Percentiles rank a stretch among this genome's conserved stretches.
Evolutionary conservation across 441 rosid genomes (phyloP).

Genomic region (Adansonia gregorii): DNA sequence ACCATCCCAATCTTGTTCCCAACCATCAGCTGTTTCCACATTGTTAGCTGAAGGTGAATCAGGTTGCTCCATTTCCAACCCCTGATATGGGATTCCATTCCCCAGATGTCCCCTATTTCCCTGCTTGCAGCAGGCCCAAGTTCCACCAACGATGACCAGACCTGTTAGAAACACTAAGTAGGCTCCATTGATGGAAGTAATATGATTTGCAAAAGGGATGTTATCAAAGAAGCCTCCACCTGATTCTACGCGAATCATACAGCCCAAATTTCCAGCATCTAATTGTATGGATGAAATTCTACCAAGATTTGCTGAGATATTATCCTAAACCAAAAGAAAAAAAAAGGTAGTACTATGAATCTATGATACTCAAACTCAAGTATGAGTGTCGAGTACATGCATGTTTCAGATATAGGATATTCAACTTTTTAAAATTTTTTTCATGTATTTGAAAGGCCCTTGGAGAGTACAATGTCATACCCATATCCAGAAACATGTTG

Average conservation of each 20-base stretch:
- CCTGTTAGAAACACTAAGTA: constrained; percentile 38
- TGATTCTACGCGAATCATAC: constrained; percentile 26
- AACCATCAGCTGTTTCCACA: constrained; percentile 41
- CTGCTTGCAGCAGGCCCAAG: constrained; percentile 47
- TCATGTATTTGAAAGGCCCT: no score
- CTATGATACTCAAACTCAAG: no score
- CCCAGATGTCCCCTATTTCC: constrained; percentile 31
- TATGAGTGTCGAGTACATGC: no score
- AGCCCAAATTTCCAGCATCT: constrained; percentile 39
- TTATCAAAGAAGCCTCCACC: constrained; percentile 5
- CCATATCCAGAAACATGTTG: no score
- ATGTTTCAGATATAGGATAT: no score
- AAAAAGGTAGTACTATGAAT: background rate
- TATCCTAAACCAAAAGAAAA: constrained; percentile 36
- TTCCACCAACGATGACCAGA: constrained; percentile 37
- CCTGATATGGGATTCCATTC: constrained; percentile 47
- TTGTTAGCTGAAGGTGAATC: constrained; percentile 20
- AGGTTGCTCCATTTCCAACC: constrained; percentile 47
- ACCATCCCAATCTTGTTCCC: constrained; percentile 51
- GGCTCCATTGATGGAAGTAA: constrained; percentile 42
- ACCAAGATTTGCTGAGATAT: constrained; percentile 31
- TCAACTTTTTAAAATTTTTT: no score
- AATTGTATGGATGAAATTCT: constrained; percentile 32
- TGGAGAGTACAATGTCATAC: no score
- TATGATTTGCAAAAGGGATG: background rate